Conservation (phyloP, 768 basidiomycete genomes). For the Tricholoma sp. region DNA sequence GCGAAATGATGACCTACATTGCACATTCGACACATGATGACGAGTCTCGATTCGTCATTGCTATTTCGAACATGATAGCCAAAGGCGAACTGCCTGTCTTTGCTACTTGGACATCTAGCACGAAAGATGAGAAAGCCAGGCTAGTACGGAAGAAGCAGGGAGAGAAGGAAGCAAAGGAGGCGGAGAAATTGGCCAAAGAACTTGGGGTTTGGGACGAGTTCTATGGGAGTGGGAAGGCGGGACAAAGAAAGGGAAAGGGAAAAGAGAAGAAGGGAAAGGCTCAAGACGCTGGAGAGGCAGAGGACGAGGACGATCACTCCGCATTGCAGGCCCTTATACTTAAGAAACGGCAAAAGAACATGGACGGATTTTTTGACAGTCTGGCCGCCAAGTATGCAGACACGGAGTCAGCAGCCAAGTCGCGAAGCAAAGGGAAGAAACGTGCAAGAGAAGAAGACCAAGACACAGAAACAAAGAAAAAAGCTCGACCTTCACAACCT, state of each 20-base stretch:
- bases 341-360: constrained; percentile 62
- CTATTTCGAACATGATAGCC: constrained; percentile 63
- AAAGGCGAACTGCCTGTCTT: constrained; percentile 52
- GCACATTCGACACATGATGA: constrained; percentile 84
- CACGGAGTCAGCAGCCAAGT: constrained; percentile 33
- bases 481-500: constrained; percentile 29
- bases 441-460: constrained; percentile 42
- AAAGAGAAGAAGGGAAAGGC: constrained; percentile 32
- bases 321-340: constrained; percentile 78
- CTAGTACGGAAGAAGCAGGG: constrained; percentile 69
- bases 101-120: constrained; percentile 60
- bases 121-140: constrained; percentile 77
- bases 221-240: constrained; percentile 70
- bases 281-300: constrained; percentile 18
- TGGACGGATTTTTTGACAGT: constrained; percentile 68
- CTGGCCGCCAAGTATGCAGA: constrained; percentile 72
- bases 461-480: constrained; percentile 46
- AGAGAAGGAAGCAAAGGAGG: constrained; percentile 78
- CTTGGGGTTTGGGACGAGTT: constrained; percentile 95
- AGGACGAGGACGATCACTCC: constrained; percentile 58
- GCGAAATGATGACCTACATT: constrained; percentile 76
- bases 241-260: constrained; percentile 50
- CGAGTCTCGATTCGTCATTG: constrained; percentile 75
- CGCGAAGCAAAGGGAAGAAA: constrained; percentile 52
- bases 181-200: constrained; percentile 79